These are phyloP conservation scores for Trametes meyenii DNA, from an alignment of 768 basidiomycete genomes.

Conservation along the genomic window DNA sequence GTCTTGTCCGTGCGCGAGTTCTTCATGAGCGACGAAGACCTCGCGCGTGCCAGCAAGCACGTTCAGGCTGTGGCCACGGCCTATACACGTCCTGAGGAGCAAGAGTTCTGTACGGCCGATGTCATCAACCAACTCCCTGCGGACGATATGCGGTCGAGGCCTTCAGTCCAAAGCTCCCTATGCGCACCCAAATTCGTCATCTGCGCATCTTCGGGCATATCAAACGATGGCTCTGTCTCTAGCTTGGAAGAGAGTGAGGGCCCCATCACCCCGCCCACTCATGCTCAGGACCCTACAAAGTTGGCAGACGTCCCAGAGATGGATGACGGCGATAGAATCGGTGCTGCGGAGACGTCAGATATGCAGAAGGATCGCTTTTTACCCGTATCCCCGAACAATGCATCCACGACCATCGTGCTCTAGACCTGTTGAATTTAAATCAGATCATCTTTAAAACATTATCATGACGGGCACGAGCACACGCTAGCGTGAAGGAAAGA, in stretches of 20 bases:
- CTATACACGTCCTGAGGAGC: not conserved
- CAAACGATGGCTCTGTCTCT: not conserved
- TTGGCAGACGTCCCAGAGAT: slow-evolving; percentile 18
- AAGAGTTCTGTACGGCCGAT: not conserved
- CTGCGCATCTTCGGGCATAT: slow-evolving; percentile 6
- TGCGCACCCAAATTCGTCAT: slow-evolving; percentile 9
- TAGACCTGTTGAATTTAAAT: not conserved
- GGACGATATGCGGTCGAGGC: too few species aligned
- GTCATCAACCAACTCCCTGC: too few species aligned
- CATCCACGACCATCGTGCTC: not conserved
- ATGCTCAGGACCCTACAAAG: slow-evolving; percentile 11
- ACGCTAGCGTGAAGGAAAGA: not conserved
- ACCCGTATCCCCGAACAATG: not conserved
- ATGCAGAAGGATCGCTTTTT: slow-evolving; percentile 2
- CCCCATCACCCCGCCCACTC: slow-evolving; percentile 25
- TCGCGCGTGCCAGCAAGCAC: slow-evolving; percentile 35
- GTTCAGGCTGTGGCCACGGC: slow-evolving; percentile 19
- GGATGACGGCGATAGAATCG: not conserved
- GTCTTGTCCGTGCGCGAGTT: slow-evolving; percentile 62
- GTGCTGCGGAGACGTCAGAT: not conserved
- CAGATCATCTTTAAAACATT: not conserved
- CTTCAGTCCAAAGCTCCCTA: not conserved
- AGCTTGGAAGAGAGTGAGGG: slow-evolving; percentile 18
- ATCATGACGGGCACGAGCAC: not conserved
- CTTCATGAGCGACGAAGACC: slow-evolving; percentile 57